Base-by-base conservation (phyloP, 1,284 basidiomycete genomes). In the Leccinum insolens region DNA sequence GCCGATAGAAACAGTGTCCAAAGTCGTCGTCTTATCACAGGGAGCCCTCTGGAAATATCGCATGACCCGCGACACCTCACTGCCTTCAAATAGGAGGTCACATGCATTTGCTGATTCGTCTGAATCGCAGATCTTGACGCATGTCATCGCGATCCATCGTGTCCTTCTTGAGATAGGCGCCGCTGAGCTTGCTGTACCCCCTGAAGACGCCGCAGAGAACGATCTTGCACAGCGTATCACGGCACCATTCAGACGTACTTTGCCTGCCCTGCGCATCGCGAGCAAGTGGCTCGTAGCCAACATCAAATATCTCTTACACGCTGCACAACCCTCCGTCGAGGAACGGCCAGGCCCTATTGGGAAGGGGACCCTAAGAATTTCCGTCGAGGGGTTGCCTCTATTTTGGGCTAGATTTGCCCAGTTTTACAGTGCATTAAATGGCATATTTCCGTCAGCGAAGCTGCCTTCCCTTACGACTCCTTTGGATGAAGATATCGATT, bases 401-500 rank as follows among this genome's bases (percentile, higher is more conserved):
- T 95, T 98, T 78, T 98, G 95, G 95, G 75, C 80, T 15, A 81
- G 84, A 44, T 96, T 94, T 77, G 84, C 87, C 9, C 84, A 85
- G 20, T 95, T 97, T 70, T 83, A 89, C 64, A 86, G 86, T 58
- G 80, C 86, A 7, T 80, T 98, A 28, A 82, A 84, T 14, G 81
- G 82, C 8, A 82, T 88, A 1, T 99, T 98, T 79, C 95, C 95
- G 0, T 78, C 83, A 3, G 83, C 84, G 3, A 83, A 83, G 60
- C 78, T 98, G 25, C 94, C 94, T 2, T 76, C 80, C 20, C 82
- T 93, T 20, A 82, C 82, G 4, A 83, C 85, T 1, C 86, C 89
- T n/a, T 81, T 99, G 66, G 95, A 98, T 70, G 97, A 99, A 79
- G 97, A 99, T 78, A 80, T 91, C 4, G 96, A 99, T 68, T 87